Base-by-base conservation (phyloP, 2,329 filamentous ascomycete species). In the Cryphonectria carpinicola region DNA sequence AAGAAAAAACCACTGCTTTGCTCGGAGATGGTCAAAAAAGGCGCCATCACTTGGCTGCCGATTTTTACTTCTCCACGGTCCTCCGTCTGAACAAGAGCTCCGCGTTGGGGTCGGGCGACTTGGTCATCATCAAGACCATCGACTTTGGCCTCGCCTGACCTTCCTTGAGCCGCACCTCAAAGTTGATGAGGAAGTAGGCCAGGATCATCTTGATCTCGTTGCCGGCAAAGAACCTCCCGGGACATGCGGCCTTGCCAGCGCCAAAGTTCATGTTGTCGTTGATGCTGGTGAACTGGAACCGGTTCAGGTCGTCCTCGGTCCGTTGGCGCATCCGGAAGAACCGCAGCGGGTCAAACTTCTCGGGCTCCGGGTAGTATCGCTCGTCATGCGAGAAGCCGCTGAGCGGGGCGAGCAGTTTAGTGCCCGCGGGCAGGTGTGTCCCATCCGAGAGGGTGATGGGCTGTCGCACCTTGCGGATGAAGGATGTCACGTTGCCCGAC, bases 321-420 rank as follows among this genome's bases (percentile, higher is more conserved):
- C 77, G 75, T 68, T 83, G 78, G 13, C 83, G 81, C 71, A 84
- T 74, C 63, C 79, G 82, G 76, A 83, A 85, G 77, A 86, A 87
- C 65, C 85, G 84, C 66, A 87, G 74, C 5, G 83, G 81, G 72
- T 87, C 85, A 66, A 87, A 84, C 1, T 79, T 79, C 28, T 83
- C 80, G 7, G 84, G 80, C 28, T 81, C 77, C 14, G 78, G 75
- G 73, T 81, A 84, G 74, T 79, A 81, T 35, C 78, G 78, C 70
- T 79, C 81, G 72, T 84, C 83, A 61, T 78, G 78, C 22, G 81
- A 80, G 72, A 83, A 81, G 68, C 81, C 83, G 19, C 80, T 81
- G 68, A 81, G 80, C 0, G 82, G 81, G 0, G 81, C 80, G 11
- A 84, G 76, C 8, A 84, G 75, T 69, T 80, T 83, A 19, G 82